Base-by-base conservation (phyloP, 306 rosid genomes). In the Prunus salicina region DNA sequence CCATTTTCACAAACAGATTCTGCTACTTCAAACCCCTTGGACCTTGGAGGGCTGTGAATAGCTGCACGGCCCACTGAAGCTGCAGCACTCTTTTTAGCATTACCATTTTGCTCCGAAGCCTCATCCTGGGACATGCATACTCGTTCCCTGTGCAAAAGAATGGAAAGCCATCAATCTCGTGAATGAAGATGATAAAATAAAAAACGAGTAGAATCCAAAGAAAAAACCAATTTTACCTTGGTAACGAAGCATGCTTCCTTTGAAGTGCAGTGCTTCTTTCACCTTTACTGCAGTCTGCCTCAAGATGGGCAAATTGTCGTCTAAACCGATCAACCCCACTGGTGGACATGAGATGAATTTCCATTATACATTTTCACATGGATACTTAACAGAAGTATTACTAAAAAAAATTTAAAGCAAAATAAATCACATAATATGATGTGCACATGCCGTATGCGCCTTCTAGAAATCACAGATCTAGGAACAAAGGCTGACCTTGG, bases 311-410 rank as follows among this genome's bases (percentile, higher is more conserved):
- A 78, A 89, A 89, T 52, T 84, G 89, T 61, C 74, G 69, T 88
- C 83, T 87, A 82, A 87, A 87, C 53, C 72, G 86, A 80, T 89
- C 93, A 32, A 89, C 67, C 67, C 93, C 93, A 70, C 93, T 89
- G 83, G 55, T 49, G 50, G 61, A 80, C 24, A 60, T 27, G 8
- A 60, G 16, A 60, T 12, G 7, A 25, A 60, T 60, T 9, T 56
- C 24, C 25, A 56, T 20, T 10, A 20, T n/a, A 20, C 28, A 20
- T n/a, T n/a, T 56, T 56, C 25, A 8, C 28, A 56, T 3, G 57
- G 18, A 18, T 1, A 38, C 43, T 38, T 38, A 38, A 38, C 43
- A 38, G 43, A 38, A 38, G 43, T 38, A 38, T 38, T 38, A 38
- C 9, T 6, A 6, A 27, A 27, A 27, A 25, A 27, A 27, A 27